phyloP scores from a whole-genome alignment of 352 stramenopile species.

The Globisporangium lucens region DNA sequence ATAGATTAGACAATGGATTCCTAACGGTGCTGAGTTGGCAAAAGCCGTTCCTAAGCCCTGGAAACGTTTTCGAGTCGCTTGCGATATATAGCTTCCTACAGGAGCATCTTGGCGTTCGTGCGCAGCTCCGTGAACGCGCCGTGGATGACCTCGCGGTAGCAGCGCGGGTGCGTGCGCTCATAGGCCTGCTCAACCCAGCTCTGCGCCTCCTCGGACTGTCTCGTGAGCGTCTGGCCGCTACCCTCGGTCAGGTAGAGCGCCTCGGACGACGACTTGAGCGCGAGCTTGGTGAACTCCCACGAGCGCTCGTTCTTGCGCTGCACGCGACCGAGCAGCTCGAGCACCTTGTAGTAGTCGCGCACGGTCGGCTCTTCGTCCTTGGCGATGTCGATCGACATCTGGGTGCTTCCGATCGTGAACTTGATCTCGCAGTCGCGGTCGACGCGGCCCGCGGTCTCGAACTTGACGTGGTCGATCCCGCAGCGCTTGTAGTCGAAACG shows the following conservation, averaged over 20 bases:
- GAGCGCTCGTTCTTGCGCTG: conserved; percentile 34
- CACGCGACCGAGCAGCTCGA: conserved; percentile 30
- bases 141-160: conserved; percentile 35
- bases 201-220: conserved; percentile 35
- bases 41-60: too few species aligned
- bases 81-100: background rate
- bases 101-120: conserved; percentile 10
- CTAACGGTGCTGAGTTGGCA: too few species aligned
- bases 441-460: conserved; percentile 43
- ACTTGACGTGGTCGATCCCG: conserved; percentile 26
- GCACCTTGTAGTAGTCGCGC: conserved; percentile 40
- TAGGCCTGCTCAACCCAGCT: conserved; percentile 32
- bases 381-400: conserved; percentile 32
- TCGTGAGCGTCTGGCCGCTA: conserved; percentile 30
- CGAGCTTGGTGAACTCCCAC: conserved; percentile 31
- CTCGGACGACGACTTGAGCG: conserved; percentile 26
- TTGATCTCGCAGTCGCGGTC: conserved; percentile 50
- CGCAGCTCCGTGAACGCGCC: conserved; percentile 20
- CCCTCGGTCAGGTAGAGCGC: conserved; percentile 33
- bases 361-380: conserved; percentile 26
- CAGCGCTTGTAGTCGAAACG: conserved; percentile 33
- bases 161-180: conserved; percentile 32
- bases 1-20: too few species aligned
- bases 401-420: conserved; percentile 24
- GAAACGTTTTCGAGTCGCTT: too few species aligned